Evolutionary conservation across 1,284 basidiomycete species (phyloP), one percentile per base, ranked within the genome.

Genomic region (Tilletia setariae): DNA sequence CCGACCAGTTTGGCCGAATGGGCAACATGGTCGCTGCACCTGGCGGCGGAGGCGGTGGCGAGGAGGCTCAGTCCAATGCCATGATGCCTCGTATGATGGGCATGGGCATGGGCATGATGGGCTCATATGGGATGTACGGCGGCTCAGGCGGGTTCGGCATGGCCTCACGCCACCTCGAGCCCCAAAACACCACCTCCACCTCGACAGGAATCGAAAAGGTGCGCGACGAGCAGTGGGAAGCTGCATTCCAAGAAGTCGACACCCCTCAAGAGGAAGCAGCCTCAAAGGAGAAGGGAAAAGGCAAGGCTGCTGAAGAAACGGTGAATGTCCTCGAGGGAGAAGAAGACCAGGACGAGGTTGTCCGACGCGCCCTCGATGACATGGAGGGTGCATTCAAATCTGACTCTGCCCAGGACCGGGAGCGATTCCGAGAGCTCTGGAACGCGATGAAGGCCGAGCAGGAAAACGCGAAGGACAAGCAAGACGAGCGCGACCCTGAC

Each of bases 391-490:
- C 79, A 25, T 74, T 81, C 28, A 68, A 66, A 23, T 72, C 68
- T 42, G 79, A 80, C 46, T 74, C 73, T 23, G 47, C 71, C 13
- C 72, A 78, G 23, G 72, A 72, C 23, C 70, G 77, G 56, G 68
- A 71, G 7, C 77, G 79, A 53, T 82, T 81, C 65, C 75, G 80
- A 63, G 79, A 80, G 64, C 74, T 82, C 19, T 82, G 80, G 80
- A 74, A 77, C 59, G 71, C 74, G 28, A 80, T 82, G 75, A 42
- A 65, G 51, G 51, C 51, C n/a, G 51, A 53, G 19, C 44, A 63
- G 49, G 28, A 35, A 3, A 25, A 44, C 23, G 28, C 19, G 2
- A 75, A 78, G 51, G 67, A 75, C 53, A 65, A 72, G 49, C 72
- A 70, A 21, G 68, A 73, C 44, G 67, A 71, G 6, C 68, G 70